A percentile compares a stretch with the other conserved stretches of the same genome.
Conservation (phyloP, 164 flowering plant species). For the Dillenia turbinata region DNA sequence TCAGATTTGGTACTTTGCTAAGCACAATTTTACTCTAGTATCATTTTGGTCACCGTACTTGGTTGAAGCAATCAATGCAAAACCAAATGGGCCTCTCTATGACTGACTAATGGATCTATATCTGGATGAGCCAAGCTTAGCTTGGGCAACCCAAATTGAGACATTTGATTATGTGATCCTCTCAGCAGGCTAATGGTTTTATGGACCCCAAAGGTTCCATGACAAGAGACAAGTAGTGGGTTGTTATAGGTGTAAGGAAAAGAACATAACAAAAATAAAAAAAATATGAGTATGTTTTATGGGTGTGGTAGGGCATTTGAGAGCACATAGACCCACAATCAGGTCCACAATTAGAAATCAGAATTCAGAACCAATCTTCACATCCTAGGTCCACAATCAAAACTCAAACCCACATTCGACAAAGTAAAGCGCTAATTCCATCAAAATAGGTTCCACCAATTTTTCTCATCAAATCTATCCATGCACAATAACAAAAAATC, state of each 20-base stretch:
- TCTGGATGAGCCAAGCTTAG: constrained; percentile 17
- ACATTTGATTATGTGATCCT: constrained; percentile 33
- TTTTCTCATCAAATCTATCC: too few species aligned
- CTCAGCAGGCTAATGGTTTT: constrained; percentile 54
- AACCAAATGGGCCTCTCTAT: background rate
- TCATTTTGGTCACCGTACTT: constrained; percentile 9
- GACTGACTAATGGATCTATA: too few species aligned
- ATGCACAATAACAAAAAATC: too few species aligned
- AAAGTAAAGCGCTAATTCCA: too few species aligned
- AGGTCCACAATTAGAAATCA: too few species aligned
- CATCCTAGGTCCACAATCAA: too few species aligned
- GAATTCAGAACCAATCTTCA: too few species aligned
- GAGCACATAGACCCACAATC: too few species aligned
- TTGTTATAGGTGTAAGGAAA: constrained; percentile 8
- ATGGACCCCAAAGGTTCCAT: constrained; percentile 27
- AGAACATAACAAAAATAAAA: constrained; percentile 4
- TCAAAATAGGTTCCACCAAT: too few species aligned
- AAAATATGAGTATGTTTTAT: too few species aligned
- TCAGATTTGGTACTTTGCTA: too few species aligned
- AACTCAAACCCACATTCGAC: too few species aligned
- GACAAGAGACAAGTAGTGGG: constrained; percentile 18
- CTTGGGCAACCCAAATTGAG: constrained; percentile 25
- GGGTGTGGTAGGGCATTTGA: constrained; percentile 21
- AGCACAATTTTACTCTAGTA: constrained; percentile 8
- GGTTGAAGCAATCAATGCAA: background rate